phyloP scores from a whole-genome alignment of 441 rosid species.

The Manihot esculenta region DNA sequence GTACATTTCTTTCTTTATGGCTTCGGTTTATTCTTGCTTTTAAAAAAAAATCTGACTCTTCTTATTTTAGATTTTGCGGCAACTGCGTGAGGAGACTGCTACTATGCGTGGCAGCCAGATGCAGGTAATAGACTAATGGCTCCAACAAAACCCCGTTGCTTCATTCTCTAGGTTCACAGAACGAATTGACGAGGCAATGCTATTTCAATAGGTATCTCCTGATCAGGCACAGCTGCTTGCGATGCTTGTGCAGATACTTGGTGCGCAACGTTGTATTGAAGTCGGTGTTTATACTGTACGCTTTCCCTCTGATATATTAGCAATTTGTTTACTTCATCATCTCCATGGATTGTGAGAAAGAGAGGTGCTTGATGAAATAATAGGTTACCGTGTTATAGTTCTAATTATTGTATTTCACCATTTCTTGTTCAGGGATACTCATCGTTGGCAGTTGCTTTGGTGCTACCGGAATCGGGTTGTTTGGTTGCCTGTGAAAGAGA shows the following conservation, averaged over 20 bases:
- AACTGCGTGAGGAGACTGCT: conserved; percentile 88
- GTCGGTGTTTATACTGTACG: conserved; percentile 86
- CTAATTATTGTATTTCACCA: background rate
- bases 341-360: background rate
- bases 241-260: conserved; percentile 83
- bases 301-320: background rate
- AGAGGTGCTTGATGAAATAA: background rate
- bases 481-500: conserved; percentile 94
- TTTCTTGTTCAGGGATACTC: conserved; percentile 69
- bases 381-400: background rate
- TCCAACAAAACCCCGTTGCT: background rate
- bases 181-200: background rate
- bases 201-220: conserved; percentile 67
- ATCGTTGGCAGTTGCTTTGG: conserved; percentile 84
- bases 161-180: conserved; percentile 12
- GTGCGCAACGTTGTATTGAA: conserved; percentile 84
- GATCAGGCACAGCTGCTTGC: conserved; percentile 94
- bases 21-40: background rate
- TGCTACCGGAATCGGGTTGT: conserved; percentile 68
- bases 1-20: background rate
- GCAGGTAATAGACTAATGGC: conserved; percentile 49
- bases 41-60: too few species aligned
- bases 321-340: background rate
- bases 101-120: conserved; percentile 77
- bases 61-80: conserved; percentile 56